Percentiles rank a stretch among this genome's conserved stretches.
Conservation (phyloP, 2,329 filamentous ascomycete species). For the Harringtonia lauricola region DNA sequence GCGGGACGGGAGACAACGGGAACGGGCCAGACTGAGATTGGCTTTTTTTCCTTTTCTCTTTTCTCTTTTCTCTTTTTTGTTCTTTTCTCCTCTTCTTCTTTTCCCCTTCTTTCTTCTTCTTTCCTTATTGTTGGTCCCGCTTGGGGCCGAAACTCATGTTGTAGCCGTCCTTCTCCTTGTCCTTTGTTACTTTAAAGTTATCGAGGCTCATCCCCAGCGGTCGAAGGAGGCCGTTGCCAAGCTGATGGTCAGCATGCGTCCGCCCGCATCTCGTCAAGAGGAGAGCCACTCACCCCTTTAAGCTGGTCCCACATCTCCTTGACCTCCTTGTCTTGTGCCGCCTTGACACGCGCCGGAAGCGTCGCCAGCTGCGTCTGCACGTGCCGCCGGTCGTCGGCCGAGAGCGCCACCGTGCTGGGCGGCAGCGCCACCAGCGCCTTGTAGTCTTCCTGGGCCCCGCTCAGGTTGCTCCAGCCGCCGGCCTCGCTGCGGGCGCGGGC, state of each 20-base stretch:
- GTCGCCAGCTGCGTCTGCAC: constrained; percentile 54
- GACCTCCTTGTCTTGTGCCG: constrained; percentile 78
- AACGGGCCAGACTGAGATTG: no score
- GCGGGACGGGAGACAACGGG: neutral
- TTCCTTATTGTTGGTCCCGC: neutral
- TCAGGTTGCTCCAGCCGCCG: constrained; percentile 68
- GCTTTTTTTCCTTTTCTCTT: no score
- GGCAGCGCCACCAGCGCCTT: constrained; percentile 40
- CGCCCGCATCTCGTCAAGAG: no score
- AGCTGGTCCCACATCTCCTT: constrained; percentile 97
- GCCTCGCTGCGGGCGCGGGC: constrained; percentile 61
- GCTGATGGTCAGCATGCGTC: constrained; percentile 29
- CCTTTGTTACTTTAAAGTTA: constrained; percentile 89
- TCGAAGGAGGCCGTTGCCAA: constrained; percentile 85
- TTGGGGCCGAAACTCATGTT: constrained; percentile 68
- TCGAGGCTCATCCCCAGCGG: constrained; percentile 91
- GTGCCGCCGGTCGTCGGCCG: constrained; percentile 52
- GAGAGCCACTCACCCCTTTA: constrained; percentile 51
- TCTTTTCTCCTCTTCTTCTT: no score
- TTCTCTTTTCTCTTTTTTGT: no score
- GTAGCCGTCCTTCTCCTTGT: constrained; percentile 81
- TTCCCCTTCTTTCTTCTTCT: neutral
- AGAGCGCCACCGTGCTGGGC: constrained; percentile 42
- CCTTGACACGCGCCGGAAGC: constrained; percentile 59
- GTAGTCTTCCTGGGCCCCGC: constrained; percentile 74